Conservation (phyloP, 148 eudicot species). For the Amaranthus hypochondriacus region DNA sequence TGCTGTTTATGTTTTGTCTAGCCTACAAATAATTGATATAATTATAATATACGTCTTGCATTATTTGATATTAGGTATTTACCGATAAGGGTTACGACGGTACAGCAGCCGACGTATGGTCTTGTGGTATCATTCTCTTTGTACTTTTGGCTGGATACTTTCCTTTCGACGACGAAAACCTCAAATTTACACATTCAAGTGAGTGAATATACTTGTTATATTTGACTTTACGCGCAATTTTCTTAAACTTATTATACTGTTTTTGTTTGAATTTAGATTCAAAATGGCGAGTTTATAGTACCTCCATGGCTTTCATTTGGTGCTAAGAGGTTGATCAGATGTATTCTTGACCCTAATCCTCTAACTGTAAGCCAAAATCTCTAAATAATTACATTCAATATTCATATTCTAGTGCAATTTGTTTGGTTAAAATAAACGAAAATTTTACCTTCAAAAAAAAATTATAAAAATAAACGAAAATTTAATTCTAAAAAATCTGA, state of each 20-base stretch:
- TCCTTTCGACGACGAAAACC: slow-evolving; percentile 79
- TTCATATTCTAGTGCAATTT: too few relatives aligned
- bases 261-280: slow-evolving; percentile 29
- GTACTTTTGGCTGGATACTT: slow-evolving; percentile 91
- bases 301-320: slow-evolving; percentile 65
- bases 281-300: slow-evolving; percentile 42
- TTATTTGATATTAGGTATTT: slow-evolving; percentile 51
- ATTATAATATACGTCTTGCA: not conserved
- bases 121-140: slow-evolving; percentile 85
- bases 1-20: too few relatives aligned
- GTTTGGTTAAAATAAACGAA: too few relatives aligned
- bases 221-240: too few relatives aligned
- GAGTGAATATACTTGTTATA: slow-evolving; percentile 14
- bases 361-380: slow-evolving; percentile 38
- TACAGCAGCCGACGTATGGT: slow-evolving; percentile 82
- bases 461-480: too few relatives aligned
- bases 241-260: too few relatives aligned
- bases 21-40: too few relatives aligned
- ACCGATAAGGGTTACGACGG: slow-evolving; percentile 84
- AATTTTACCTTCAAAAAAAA: too few relatives aligned
- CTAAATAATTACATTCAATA: too few relatives aligned
- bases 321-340: slow-evolving; percentile 46
- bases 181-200: slow-evolving; percentile 60
- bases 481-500: too few relatives aligned
- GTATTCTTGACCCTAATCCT: slow-evolving; percentile 73